phyloP scores from a whole-genome alignment of 192 early-diverging fungal species.

The Tieghemiomyces parasiticus region DNA sequence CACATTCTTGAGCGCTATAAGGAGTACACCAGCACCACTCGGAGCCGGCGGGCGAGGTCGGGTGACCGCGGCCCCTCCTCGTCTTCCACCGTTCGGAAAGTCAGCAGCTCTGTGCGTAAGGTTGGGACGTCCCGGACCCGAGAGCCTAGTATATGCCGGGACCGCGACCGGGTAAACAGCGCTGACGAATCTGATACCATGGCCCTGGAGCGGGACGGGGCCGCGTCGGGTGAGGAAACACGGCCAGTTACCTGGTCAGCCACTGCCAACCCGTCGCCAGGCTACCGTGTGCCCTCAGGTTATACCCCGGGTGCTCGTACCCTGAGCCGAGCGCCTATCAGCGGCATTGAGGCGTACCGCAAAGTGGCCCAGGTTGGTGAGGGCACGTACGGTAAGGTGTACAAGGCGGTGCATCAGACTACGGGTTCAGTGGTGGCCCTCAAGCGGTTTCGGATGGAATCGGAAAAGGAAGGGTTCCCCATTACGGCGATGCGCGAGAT shows the following conservation, averaged over 20 bases:
- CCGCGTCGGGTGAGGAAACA: no score
- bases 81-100: background rate
- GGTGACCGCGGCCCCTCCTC: no score
- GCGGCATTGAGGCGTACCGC: slow-evolving; percentile 44
- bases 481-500: slow-evolving; percentile 81
- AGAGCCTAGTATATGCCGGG: no score
- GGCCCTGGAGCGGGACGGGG: background rate
- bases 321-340: background rate
- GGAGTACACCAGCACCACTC: background rate
- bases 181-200: background rate
- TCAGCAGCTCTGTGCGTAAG: background rate
- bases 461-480: slow-evolving; percentile 73
- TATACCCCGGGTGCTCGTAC: background rate
- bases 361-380: slow-evolving; percentile 66
- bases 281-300: background rate
- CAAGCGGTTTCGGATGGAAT: slow-evolving; percentile 66
- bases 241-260: background rate
- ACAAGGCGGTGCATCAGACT: slow-evolving; percentile 55
- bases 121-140: no score
- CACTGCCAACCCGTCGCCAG: background rate
- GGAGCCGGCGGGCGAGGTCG: background rate
- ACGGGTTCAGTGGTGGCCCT: slow-evolving; percentile 62
- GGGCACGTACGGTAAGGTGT: slow-evolving; percentile 78
- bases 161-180: no score
- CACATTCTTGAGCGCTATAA: background rate